A percentile compares a stretch with the other conserved stretches of the same genome.
Conservation (phyloP, 495 filamentous ascomycete species). For the Tirmania nivea region DNA sequence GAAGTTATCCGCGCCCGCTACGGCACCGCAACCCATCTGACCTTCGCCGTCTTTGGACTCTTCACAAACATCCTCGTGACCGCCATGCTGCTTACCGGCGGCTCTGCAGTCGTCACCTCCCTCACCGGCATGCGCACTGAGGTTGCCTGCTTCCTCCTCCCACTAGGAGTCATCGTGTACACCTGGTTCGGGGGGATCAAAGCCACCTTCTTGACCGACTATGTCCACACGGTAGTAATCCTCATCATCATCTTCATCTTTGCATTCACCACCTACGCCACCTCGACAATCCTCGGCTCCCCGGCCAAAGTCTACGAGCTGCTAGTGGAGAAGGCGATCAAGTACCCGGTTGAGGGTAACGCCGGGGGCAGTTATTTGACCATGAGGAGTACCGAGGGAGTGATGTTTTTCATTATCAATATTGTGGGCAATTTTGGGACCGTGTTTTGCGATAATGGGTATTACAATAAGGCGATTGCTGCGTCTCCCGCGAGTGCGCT, state of each 20-base stretch:
- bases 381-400: slow-evolving; percentile 70
- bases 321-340: slow-evolving; percentile 42
- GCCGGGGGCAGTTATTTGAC: slow-evolving; percentile 70
- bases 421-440: slow-evolving; percentile 50
- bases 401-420: slow-evolving; percentile 94
- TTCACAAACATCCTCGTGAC: slow-evolving; percentile 73
- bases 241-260: slow-evolving; percentile 82
- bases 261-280: slow-evolving; percentile 66
- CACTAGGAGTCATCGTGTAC: slow-evolving; percentile 63
- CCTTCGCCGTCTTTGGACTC: slow-evolving; percentile 62
- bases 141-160: slow-evolving; percentile 78
- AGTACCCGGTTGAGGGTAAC: slow-evolving; percentile 69
- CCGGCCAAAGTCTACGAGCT: slow-evolving; percentile 65
- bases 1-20: slow-evolving; percentile 37
- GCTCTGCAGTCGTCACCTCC: slow-evolving; percentile 63
- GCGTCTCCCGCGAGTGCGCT: slow-evolving; percentile 72
- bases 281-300: slow-evolving; percentile 52
- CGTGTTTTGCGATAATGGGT: slow-evolving; percentile 26
- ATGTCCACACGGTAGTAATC: slow-evolving; percentile 71
- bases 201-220: slow-evolving; percentile 45
- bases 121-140: slow-evolving; percentile 71
- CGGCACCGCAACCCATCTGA: slow-evolving; percentile 42
- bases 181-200: slow-evolving; percentile 65
- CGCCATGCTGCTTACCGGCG: slow-evolving; percentile 81
- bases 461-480: slow-evolving; percentile 94